Percentiles rank a stretch among this genome's conserved stretches.
phyloP scores from a whole-genome alignment of 2,329 filamentous ascomycete species.

The Trichocomaceae sp. region DNA sequence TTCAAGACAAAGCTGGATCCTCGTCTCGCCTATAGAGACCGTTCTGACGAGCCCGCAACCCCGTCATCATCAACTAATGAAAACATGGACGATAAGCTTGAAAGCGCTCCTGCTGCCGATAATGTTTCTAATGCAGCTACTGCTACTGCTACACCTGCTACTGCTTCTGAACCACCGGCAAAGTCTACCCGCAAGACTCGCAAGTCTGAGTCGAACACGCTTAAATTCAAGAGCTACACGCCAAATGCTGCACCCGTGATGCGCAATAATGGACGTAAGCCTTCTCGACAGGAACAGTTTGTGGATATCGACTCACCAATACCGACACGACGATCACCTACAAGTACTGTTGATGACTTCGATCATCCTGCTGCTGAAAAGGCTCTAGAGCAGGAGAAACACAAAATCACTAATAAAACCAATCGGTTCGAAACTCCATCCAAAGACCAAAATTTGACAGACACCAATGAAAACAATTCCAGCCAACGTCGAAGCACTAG shows the following conservation, averaged over 20 bases:
- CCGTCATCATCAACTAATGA: constrained; percentile 8
- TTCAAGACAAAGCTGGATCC: constrained; percentile 12
- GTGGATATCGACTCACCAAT: constrained; percentile 1
- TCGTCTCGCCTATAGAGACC: constrained; percentile 5
- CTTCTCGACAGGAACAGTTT: constrained; percentile 7
- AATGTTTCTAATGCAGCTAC: too few relatives aligned
- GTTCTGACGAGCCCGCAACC: constrained; percentile 10
- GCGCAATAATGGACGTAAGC: constrained; percentile 3
- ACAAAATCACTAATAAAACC: not conserved
- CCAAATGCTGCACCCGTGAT: constrained; percentile 7
- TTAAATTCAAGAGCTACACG: constrained; percentile 13
- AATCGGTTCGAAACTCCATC: constrained; percentile 6
- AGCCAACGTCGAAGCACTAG: constrained; percentile 12
- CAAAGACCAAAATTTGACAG: not conserved
- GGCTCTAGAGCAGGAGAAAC: constrained; percentile 4
- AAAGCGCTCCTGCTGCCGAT: not conserved
- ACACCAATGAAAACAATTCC: constrained; percentile 1
- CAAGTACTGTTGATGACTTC: constrained; percentile 6
- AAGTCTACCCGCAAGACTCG: constrained; percentile 9
- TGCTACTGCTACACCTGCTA: not conserved
- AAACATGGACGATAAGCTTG: not conserved
- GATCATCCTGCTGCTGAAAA: not conserved
- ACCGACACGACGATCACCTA: constrained; percentile 2
- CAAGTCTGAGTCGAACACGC: constrained; percentile 8
- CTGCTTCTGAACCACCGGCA: not conserved